Evolutionary conservation across 345 rosid species (phyloP), one percentile per base, ranked within the genome.

Genomic region (Euclidium syriacum): DNA sequence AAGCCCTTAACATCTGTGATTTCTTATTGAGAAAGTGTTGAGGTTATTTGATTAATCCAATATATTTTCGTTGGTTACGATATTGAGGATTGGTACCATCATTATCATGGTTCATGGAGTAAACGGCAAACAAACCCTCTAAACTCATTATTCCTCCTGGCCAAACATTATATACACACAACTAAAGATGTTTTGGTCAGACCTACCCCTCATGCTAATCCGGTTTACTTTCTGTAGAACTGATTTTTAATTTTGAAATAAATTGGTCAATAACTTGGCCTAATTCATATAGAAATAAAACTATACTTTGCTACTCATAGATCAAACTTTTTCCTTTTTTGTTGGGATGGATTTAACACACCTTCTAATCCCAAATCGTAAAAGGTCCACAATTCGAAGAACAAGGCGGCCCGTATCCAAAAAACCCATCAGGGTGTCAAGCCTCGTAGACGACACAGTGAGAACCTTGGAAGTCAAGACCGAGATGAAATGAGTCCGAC

Each of bases 61-160:
- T 22, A 32, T 10, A 15, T 9, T 14, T 49, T 24, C 23, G 52
- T 58, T 58, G 27, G 29, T 17, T 58, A 41, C 19, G 26, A 32
- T 4, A 32, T 20, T 3, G 11, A 46, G n/a, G 10, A 48, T 35
- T n/a, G 4, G 16, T 27, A 4, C 8, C 10, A 14, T 14, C 15
- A 52, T 41, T 52, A 41, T 23, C 35, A 42, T 43, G 46, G 46
- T 30, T 23, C 35, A 42, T 43, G 46, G 46, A 65, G 54, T 53
- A 43, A 42, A 42, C 11, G 62, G 53, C 54, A 65, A 65, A 43
- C 36, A 54, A 65, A 52, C n/a, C 33, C 60, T 41, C 52, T 30
- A 41, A 42, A 33, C 10, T 53, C 38, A 16, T 17, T 33, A 33
- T 34, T 26, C 15, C 15, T 53, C 10, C 17, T 17, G 22, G 16